These are phyloP conservation scores for Aspergillus pseudonomiae DNA, from an alignment of 2,329 filamentous ascomycete genomes.

Conservation along the genomic window DNA sequence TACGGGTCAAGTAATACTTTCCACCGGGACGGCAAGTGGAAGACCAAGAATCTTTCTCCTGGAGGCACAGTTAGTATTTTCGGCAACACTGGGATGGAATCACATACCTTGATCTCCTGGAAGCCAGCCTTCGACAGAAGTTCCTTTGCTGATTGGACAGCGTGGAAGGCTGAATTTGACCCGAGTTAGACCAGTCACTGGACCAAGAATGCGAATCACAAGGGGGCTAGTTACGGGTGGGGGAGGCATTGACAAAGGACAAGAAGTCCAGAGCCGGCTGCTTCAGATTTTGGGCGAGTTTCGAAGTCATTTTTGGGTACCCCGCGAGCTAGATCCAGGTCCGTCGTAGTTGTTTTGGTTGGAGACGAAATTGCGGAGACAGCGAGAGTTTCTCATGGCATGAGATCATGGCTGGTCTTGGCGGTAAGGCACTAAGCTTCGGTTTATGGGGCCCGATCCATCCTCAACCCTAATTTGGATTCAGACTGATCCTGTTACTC, in stretches of 20 bases:
- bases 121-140: constrained; percentile 84
- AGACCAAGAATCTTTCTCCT: constrained; percentile 88
- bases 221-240: constrained; percentile 69
- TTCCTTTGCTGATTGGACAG: constrained; percentile 75
- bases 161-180: constrained; percentile 77
- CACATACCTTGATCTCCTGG: constrained; percentile 70
- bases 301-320: constrained; percentile 35
- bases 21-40: constrained; percentile 78
- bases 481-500: background rate
- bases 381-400: constrained; percentile 10
- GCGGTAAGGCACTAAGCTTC: constrained; percentile 8
- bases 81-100: background rate
- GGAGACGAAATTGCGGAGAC: constrained; percentile 14
- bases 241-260: constrained; percentile 91
- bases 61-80: constrained; percentile 6
- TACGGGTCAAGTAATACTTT: constrained; percentile 95
- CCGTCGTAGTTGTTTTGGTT: background rate
- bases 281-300: constrained; percentile 29
- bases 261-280: constrained; percentile 76
- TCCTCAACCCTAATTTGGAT: background rate
- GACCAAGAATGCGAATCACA: constrained; percentile 13
- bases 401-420: constrained; percentile 16
- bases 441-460: background rate
- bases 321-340: constrained; percentile 14
- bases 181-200: background rate